phyloP scores from a whole-genome alignment of 805 yeast genomes.

The baker's yeast (Saccharomyces cerevisiae) region DNA sequence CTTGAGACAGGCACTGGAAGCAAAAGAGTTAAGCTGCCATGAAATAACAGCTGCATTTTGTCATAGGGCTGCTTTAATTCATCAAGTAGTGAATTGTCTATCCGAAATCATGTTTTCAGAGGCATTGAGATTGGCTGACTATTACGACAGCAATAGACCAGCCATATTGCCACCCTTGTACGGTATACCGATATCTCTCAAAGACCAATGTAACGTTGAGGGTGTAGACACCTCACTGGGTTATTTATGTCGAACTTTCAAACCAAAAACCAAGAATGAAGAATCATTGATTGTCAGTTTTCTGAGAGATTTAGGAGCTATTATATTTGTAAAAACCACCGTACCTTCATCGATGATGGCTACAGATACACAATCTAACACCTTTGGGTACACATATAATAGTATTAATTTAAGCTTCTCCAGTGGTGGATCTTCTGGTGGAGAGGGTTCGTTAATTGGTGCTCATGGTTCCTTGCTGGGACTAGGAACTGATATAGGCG shows the following conservation, averaged over 20 bases:
- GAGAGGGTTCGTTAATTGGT: constrained; percentile 51
- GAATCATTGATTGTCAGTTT: constrained; percentile 18
- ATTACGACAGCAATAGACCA: constrained; percentile 44
- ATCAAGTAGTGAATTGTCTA: constrained; percentile 37
- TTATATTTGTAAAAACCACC: constrained; percentile 49
- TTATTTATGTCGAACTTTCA: constrained; percentile 12
- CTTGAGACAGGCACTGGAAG: constrained; percentile 5
- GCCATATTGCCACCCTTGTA: constrained; percentile 53
- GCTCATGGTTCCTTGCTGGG: constrained; percentile 49
- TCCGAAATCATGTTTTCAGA: constrained; percentile 39
- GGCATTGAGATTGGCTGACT: constrained; percentile 47
- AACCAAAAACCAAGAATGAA: constrained; percentile 9
- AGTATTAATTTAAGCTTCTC: constrained; percentile 44
- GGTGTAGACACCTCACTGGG: constrained; percentile 21
- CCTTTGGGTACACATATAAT: constrained; percentile 46
- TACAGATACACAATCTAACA: constrained; percentile 46
- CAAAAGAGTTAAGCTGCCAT: constrained; percentile 4
- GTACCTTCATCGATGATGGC: constrained; percentile 60
- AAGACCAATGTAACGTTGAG: constrained; percentile 31
- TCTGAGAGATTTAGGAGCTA: constrained; percentile 38
- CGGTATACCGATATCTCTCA: constrained; percentile 58
- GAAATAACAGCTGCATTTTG: constrained; percentile 37
- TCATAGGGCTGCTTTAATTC: constrained; percentile 48
- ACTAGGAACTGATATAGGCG: constrained; percentile 58
- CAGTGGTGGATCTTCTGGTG: constrained; percentile 57